Conservation (phyloP, 2,329 filamentous ascomycete genomes). For the Fusarium staphyleae region DNA sequence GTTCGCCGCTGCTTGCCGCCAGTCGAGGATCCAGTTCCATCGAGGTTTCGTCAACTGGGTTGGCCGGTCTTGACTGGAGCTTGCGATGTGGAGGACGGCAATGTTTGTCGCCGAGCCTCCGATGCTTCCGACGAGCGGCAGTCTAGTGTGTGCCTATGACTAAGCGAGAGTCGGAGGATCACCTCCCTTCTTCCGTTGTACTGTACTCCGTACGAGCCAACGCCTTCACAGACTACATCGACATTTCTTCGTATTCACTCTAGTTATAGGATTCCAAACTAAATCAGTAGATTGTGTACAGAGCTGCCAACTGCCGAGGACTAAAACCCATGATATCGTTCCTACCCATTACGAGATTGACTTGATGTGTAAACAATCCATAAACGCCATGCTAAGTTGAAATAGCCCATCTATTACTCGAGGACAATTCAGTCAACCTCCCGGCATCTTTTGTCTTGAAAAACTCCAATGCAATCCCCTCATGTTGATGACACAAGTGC, state of each 20-base stretch:
- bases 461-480: neutral
- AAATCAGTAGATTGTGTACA: neutral
- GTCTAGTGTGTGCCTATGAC: slow-evolving; percentile 17
- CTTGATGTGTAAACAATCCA: slow-evolving; percentile 4
- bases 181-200: slow-evolving; percentile 1
- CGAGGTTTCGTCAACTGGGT: slow-evolving; percentile 25
- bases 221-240: too few relatives aligned
- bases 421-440: neutral
- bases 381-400: slow-evolving; percentile 7
- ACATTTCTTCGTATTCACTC: slow-evolving; percentile 3
- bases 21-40: slow-evolving; percentile 48
- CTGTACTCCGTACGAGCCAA: too few relatives aligned
- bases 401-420: neutral
- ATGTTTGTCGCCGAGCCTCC: slow-evolving; percentile 43
- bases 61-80: slow-evolving; percentile 23
- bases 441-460: neutral
- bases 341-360: neutral
- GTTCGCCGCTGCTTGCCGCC: slow-evolving; percentile 36
- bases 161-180: slow-evolving; percentile 32
- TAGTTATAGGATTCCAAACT: neutral
- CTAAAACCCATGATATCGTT: neutral
- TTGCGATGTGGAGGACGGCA: slow-evolving; percentile 38
- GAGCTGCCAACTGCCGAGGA: neutral
- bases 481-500: slow-evolving; percentile 1
- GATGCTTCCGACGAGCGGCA: slow-evolving; percentile 30